Percentiles rank a stretch among this genome's conserved stretches.
phyloP scores from a whole-genome alignment of 2,329 filamentous ascomycete species.

The Exserohilum rostratum region DNA sequence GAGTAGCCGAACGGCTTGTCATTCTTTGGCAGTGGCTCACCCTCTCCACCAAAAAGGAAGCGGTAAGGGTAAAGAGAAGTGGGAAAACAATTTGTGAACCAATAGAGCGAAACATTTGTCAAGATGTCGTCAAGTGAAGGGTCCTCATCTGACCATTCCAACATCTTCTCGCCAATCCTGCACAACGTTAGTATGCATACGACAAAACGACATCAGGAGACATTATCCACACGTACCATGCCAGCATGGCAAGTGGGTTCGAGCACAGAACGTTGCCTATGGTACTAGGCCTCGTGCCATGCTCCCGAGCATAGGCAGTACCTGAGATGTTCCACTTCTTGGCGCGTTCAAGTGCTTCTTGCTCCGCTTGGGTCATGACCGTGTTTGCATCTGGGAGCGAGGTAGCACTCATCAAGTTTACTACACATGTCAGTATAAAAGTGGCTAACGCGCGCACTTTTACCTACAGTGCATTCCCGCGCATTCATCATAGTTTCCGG shows the following conservation, averaged over 20 bases:
- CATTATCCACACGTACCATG: constrained; percentile 50
- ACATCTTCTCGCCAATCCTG: constrained; percentile 62
- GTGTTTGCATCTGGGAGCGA: constrained; percentile 22
- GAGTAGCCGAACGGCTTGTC: constrained; percentile 53
- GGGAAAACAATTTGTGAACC: constrained; percentile 58
- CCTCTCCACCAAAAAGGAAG: constrained; percentile 22
- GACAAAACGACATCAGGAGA: neutral
- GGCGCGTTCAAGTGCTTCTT: constrained; percentile 15
- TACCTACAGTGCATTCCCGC: constrained; percentile 50
- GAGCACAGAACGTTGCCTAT: constrained; percentile 62
- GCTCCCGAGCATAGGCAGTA: constrained; percentile 59
- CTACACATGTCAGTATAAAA: constrained; percentile 17
- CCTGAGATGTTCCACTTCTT: constrained; percentile 51
- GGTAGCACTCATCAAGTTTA: constrained; percentile 31
- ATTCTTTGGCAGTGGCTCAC: neutral
- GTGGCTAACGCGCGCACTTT: neutral
- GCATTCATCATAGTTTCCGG: constrained; percentile 52
- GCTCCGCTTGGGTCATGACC: constrained; percentile 26
- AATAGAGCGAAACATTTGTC: constrained; percentile 61
- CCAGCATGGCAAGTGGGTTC: constrained; percentile 63
- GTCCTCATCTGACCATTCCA: constrained; percentile 59
- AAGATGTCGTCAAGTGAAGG: constrained; percentile 55
- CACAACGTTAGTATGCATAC: neutral
- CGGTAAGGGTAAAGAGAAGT: constrained; percentile 59
- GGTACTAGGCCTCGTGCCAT: constrained; percentile 62